Evolutionary conservation across 2,329 filamentous ascomycete species (phyloP), one percentile per base, ranked within the genome.

Genomic region (Malbranchea zuffiana): DNA sequence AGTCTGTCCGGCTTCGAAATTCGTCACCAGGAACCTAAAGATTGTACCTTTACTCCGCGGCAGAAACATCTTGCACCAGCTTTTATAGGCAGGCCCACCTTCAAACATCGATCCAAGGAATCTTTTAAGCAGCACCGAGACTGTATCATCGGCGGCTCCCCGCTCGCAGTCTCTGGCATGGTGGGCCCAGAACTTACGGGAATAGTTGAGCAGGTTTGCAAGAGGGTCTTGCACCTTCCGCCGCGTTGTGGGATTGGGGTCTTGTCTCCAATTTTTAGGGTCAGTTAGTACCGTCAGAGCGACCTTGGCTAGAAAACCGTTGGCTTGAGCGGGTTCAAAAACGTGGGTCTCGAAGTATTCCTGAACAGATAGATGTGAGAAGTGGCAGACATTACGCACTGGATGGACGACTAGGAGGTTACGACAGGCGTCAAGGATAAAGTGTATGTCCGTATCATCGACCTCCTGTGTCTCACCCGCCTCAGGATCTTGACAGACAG

Each of bases 321-420:
- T 19, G 5, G 26, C 5, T 11, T 12, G 10, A 15, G 11, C 16
- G 13, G 16, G 8, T 10, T 11, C 10, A 11, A 11, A 30, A 30
- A 8, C 11, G 16, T 30, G 27, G 11, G 48, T 32, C 35, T 52
- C 49, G 27, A 54, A 41, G 31, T 52, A 54, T 37, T 54, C 50
- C 6, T 34, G 44, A 4, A 54, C 49, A 4, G 51, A 54, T 12
- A 54, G 41, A 48, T 54, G 50, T 1, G 50, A 48, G 7, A 47
- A 43, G 5, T 44, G 36, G 35, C 45, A 53, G 6, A 48, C 30
- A 11, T 34, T 12, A 17, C 37, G 28, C 6, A 21, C 10, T n/a
- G n/a, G n/a, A 29, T 53, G 48, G 8, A 52, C 26, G 5, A 52
- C 41, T 13, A 54, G 19, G 15, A 54, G 43, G 29, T 54, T 48